A percentile compares a stretch with the other conserved stretches of the same genome.
Conservation (phyloP, 176 grass and related monocot species). For the Hyparrhenia diplandra region DNA sequence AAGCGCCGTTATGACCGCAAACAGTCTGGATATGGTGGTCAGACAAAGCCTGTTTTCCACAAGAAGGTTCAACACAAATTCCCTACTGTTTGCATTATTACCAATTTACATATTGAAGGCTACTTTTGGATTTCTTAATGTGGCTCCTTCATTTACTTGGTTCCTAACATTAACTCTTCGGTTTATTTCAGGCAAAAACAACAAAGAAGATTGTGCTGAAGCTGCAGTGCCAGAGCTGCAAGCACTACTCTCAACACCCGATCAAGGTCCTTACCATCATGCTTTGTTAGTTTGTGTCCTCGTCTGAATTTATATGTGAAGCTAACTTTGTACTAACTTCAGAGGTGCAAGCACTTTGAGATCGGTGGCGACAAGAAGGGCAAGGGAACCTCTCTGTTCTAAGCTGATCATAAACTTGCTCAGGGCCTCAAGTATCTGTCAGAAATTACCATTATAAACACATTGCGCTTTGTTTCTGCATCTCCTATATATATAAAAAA, state of each 20-base stretch:
- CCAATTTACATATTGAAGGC: neutral
- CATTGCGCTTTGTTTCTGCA: neutral
- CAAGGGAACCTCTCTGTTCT: constrained; percentile 69
- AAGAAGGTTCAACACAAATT: constrained; percentile 59
- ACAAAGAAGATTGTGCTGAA: constrained; percentile 96
- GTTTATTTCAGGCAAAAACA: constrained; percentile 63
- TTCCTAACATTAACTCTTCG: neutral
- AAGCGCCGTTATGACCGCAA: constrained; percentile 90
- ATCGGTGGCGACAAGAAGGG: constrained; percentile 77
- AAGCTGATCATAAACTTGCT: neutral
- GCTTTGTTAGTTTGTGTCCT: neutral
- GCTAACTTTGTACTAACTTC: neutral
- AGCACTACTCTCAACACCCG: constrained; percentile 68
- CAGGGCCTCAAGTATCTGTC: neutral
- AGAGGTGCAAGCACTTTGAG: constrained; percentile 74
- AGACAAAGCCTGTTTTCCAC: constrained; percentile 96
- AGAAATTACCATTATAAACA: constrained; percentile 5
- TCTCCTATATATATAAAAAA: too few species aligned
- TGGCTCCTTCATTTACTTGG: neutral
- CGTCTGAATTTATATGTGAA: neutral
- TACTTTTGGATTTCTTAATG: neutral
- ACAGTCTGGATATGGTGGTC: constrained; percentile 87
- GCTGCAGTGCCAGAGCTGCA: constrained; percentile 89
- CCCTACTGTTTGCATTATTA: neutral
- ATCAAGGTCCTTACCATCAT: constrained; percentile 49